Base-by-base conservation (phyloP, 2,329 filamentous ascomycete species). In the Cylindrodendrum hubeiense region DNA sequence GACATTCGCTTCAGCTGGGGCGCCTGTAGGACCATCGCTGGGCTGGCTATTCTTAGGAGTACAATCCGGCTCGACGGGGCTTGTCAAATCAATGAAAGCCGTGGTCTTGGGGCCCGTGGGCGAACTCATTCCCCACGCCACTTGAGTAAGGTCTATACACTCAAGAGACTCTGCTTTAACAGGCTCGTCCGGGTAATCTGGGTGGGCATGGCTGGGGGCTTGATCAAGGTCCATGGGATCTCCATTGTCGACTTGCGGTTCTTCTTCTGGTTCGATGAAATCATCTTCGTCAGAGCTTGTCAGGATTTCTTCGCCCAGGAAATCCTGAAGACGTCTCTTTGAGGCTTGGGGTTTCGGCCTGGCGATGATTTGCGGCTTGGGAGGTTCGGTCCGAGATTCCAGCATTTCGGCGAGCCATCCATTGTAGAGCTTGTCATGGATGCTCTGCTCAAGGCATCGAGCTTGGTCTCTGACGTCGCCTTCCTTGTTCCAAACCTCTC, bases 401-500 rank as follows among this genome's bases (percentile, higher is more conserved):
- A 90, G 78, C 24, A 86, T 70, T 7, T 76, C 68, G n/a, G 86
- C 80, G 3, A 82, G 75, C 87, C 87, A 91, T 8, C 75, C 72
- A 9, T 84, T 76, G 41, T 87, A 78, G 71, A 90, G 81, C 52
- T 87, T 86, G 59, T 91, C 86, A 37, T 87, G 85, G 1, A 97
- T 79, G 4, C 85, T 93, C 5, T 83, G 80, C 64, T 95, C 89
- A 59, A 97, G 80, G 37, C 80, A 85, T 12, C 80, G 78, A 52
- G 89, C 89, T 71, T 89, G 87, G 6, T 78, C 80, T 26, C 82
- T 79, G 15, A 96, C 75, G 15, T 89, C 83, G 1, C 78, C 71
- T 22, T 81, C 79, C 8, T 81, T 86, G 12, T 79, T 76, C 87
- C 90, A 93, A 30, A 82, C 75, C 17, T 85, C 79, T 1, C 76